A percentile compares a stretch with the other conserved stretches of the same genome.
These are phyloP conservation scores for Sporothrix euskadiensis DNA, from an alignment of 2,329 filamentous ascomycete species.

Conservation along the genomic window DNA sequence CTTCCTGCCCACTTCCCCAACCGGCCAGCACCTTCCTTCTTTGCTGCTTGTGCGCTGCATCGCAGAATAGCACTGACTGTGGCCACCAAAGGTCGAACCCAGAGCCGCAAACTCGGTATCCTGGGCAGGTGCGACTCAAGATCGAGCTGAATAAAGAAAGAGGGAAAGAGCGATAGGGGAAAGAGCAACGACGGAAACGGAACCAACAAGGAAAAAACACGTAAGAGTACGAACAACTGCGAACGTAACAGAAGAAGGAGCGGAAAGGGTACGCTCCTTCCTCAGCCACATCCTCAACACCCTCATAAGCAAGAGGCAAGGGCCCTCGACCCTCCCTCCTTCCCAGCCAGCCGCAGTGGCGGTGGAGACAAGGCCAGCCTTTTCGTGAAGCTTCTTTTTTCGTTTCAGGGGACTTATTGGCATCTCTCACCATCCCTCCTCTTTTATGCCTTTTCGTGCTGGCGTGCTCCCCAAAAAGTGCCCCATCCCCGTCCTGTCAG, in stretches of 20 bases:
- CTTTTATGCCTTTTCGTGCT: background rate
- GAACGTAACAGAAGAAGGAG: background rate
- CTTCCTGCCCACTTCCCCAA: background rate
- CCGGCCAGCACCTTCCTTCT: background rate
- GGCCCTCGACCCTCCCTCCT: background rate
- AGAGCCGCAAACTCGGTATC: background rate
- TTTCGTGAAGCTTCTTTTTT: conserved; percentile 16
- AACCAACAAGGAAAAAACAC: background rate
- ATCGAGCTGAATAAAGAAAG: background rate
- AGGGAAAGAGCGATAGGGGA: background rate
- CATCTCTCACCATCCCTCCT: background rate
- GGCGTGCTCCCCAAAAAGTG: background rate
- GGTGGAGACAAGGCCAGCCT: conserved; percentile 6
- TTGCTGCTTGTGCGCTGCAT: conserved; percentile 6
- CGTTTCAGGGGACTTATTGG: background rate
- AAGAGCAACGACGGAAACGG: background rate
- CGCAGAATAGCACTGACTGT: background rate
- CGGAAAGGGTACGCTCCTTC: conserved; percentile 6
- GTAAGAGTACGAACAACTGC: background rate
- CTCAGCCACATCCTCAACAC: conserved; percentile 10
- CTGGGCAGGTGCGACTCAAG: conserved; percentile 11
- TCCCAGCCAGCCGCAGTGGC: conserved; percentile 17
- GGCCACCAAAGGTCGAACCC: background rate
- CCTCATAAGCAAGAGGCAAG: conserved; percentile 1
- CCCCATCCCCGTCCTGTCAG: background rate